These are phyloP conservation scores for Dictyophora rubrovolvata DNA, from an alignment of 768 basidiomycete genomes.

Conservation along the genomic window DNA sequence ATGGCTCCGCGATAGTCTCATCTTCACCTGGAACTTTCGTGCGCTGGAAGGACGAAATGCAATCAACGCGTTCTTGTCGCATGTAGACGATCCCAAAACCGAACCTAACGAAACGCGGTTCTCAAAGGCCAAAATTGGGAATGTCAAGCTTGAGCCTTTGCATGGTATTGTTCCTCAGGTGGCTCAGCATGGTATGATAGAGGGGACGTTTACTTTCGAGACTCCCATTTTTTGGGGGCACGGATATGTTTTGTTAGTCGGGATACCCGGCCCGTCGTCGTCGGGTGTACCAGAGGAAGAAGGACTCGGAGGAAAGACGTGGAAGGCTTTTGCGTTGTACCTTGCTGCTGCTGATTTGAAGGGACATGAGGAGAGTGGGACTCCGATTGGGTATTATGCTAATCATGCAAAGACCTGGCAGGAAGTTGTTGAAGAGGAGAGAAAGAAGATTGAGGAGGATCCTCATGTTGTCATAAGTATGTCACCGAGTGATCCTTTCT, in stretches of 20 bases:
- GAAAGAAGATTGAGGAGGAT: slow-evolving; percentile 18
- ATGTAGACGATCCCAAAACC: slow-evolving; percentile 10
- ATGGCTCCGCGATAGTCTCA: slow-evolving; percentile 32
- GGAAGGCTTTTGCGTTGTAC: slow-evolving; percentile 29
- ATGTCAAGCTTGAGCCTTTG: slow-evolving; percentile 20
- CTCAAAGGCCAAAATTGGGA: slow-evolving; percentile 16
- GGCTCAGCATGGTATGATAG: slow-evolving; percentile 15
- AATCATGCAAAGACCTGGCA: slow-evolving; percentile 14
- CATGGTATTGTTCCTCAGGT: slow-evolving; percentile 12
- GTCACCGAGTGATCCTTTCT: slow-evolving; percentile 11
- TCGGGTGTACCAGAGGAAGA: slow-evolving; percentile 12
- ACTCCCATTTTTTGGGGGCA: slow-evolving; percentile 23
- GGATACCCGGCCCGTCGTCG: too few species aligned
- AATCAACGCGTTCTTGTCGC: slow-evolving; percentile 24
- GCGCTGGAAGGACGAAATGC: slow-evolving; percentile 25
- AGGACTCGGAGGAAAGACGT: slow-evolving; percentile 11
- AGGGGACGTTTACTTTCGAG: slow-evolving; percentile 29
- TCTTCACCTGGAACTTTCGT: slow-evolving; percentile 34
- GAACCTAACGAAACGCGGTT: neutral
- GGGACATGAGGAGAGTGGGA: slow-evolving; percentile 21
- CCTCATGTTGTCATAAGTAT: slow-evolving; percentile 32
- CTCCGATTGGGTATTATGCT: slow-evolving; percentile 10
- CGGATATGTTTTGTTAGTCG: slow-evolving; percentile 25
- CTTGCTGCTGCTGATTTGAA: slow-evolving; percentile 24
- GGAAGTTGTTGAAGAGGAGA: slow-evolving; percentile 10